Evolutionary conservation across 768 basidiomycete species (phyloP), one percentile per base, ranked within the genome.

Genomic region (Kwoniella dejecticola): DNA sequence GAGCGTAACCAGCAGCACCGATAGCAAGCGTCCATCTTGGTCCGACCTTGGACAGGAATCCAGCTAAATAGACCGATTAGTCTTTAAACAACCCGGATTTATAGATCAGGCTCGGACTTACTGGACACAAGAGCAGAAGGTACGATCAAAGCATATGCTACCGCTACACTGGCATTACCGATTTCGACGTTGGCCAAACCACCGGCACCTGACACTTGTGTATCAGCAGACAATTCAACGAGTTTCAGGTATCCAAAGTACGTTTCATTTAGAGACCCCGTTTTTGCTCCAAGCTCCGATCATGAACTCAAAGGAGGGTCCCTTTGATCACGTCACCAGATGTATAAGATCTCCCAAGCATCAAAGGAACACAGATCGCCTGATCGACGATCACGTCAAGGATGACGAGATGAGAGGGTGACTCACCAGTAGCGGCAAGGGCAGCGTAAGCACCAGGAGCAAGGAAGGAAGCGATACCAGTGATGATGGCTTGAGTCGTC

Each of bases 381-480:
- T 36, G 33, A 36, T 36, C 33, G 33, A 36, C 33, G 33, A 36
- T 36, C 33, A 36, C 7, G 15, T 36, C 15, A 7, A 36, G 15
- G 15, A 7, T 7, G 15, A 36, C 33, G 23, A 11, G 12, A 24
- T 11, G 24, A 17, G 23, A 29, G 7, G 13, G 19, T 6, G 13
- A 47, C 46, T 47, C 46, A 47, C 63, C 63, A 26, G 57, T 58
- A n/a, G 63, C 44, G 13, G 56, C 42, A 5, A 64, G 26, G 21
- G 63, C 63, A 13, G 57, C 48, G 19, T 53, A 64, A 30, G 55
- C 52, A 4, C 63, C 63, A 30, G 63, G 63, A 21, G 63, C 63
- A 6, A 59, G 38, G 63, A 64, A 64, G 15, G 42, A 42, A 19
- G 49, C 47, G 31, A 64, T 29, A 48, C 63, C 63, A 15, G 47